A percentile compares a stretch with the other conserved stretches of the same genome.
These are phyloP conservation scores for Apocynum venetum DNA, from an alignment of 257 asterid species.

Conservation along the genomic window DNA sequence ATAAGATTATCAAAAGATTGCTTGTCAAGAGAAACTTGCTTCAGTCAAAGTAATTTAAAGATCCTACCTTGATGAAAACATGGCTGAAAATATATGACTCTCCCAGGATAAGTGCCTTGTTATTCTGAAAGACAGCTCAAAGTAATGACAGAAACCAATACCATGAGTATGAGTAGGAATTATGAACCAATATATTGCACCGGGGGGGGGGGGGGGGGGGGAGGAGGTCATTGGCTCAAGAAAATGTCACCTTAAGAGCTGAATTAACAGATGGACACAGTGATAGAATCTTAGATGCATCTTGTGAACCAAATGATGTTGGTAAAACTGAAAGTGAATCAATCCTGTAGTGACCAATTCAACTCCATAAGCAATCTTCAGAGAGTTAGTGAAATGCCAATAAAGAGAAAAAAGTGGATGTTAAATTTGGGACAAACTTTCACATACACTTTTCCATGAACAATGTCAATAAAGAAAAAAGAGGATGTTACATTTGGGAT, in stretches of 20 bases:
- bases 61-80: slow-evolving; percentile 73
- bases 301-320: slow-evolving; percentile 70
- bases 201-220: too few species aligned
- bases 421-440: background rate
- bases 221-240: background rate
- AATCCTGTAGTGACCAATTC: slow-evolving; percentile 52
- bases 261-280: slow-evolving; percentile 76
- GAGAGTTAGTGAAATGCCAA: background rate
- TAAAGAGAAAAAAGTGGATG: background rate
- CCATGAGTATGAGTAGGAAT: background rate
- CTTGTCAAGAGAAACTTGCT: background rate
- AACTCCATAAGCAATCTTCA: slow-evolving; percentile 16
- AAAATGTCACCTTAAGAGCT: slow-evolving; percentile 60
- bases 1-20: background rate
- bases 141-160: background rate
- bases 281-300: slow-evolving; percentile 78
- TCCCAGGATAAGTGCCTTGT: slow-evolving; percentile 71
- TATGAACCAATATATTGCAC: slow-evolving; percentile 1
- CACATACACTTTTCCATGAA: too few species aligned
- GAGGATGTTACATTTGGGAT: background rate
- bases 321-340: slow-evolving; percentile 86
- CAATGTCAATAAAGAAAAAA: background rate
- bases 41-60: slow-evolving; percentile 3
- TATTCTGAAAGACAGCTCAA: slow-evolving; percentile 54
- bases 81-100: slow-evolving; percentile 79